A percentile compares a stretch with the other conserved stretches of the same genome.
Conservation (phyloP, 805 yeast genomes). For the Metschnikowia cerradonensis region DNA sequence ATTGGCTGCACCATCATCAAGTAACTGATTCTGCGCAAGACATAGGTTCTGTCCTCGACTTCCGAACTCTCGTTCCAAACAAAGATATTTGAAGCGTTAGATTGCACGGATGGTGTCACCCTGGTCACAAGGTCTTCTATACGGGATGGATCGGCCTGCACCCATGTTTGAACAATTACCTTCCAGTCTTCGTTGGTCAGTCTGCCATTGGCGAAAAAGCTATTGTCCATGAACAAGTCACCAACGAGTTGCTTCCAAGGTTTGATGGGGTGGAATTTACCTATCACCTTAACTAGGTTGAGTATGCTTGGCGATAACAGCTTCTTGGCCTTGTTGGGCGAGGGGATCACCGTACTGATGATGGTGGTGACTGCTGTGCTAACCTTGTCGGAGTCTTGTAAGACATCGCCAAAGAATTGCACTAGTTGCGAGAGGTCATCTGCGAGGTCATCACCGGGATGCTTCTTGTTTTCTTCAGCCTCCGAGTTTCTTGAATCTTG, state of each 20-base stretch:
- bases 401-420: constrained; percentile 32
- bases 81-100: constrained; percentile 58
- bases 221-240: constrained; percentile 61
- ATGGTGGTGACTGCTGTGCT: constrained; percentile 47
- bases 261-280: constrained; percentile 37
- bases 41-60: constrained; percentile 46
- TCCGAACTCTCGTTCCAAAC: constrained; percentile 69
- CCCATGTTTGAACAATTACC: constrained; percentile 58
- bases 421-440: constrained; percentile 13
- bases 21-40: constrained; percentile 61
- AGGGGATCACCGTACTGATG: constrained; percentile 49
- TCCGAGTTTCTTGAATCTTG: constrained; percentile 1
- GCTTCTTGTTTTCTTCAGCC: not conserved
- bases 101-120: constrained; percentile 33
- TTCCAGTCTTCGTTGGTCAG: constrained; percentile 46
- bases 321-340: constrained; percentile 47
- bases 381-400: constrained; percentile 62
- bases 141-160: constrained; percentile 56
- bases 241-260: constrained; percentile 61
- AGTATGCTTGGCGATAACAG: constrained; percentile 41
- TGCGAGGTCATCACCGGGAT: constrained; percentile 31
- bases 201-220: constrained; percentile 40
- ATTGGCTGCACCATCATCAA: constrained; percentile 58
- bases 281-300: constrained; percentile 40
- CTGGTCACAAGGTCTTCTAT: constrained; percentile 46